These are phyloP conservation scores for Trichosanthes truncata DNA, from an alignment of 306 rosid species.

Conservation along the genomic window DNA sequence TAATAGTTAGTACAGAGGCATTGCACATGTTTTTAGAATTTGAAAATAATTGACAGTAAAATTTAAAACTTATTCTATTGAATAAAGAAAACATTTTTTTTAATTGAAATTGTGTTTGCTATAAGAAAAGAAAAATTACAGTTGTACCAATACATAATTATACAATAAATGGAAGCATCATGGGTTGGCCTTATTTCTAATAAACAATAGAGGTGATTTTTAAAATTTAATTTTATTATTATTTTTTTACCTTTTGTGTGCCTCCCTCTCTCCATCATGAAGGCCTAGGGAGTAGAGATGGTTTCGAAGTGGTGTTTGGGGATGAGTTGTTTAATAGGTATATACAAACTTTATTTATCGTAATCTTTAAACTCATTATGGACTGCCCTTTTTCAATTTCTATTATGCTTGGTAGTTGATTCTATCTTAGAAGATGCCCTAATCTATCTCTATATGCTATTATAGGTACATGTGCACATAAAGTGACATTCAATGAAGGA, in stretches of 20 bases:
- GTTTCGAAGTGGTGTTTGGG: background rate
- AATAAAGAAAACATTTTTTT: background rate
- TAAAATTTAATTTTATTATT: background rate
- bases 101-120: background rate
- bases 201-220: background rate
- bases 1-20: background rate
- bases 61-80: background rate
- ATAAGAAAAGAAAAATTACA: background rate
- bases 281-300: background rate
- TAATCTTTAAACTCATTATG: background rate
- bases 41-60: background rate
- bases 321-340: background rate
- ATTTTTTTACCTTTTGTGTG: background rate
- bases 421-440: background rate
- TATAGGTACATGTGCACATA: conserved; percentile 83
- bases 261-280: background rate
- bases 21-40: background rate
- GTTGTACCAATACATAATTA: background rate
- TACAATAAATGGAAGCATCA: background rate
- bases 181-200: background rate
- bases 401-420: background rate
- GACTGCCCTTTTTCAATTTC: background rate
- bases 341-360: no score
- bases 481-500: conserved; percentile 82
- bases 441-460: background rate